Evolutionary conservation across 192 early-diverging fungal genomes (phyloP).

Genomic region (Coemansia sp.): DNA sequence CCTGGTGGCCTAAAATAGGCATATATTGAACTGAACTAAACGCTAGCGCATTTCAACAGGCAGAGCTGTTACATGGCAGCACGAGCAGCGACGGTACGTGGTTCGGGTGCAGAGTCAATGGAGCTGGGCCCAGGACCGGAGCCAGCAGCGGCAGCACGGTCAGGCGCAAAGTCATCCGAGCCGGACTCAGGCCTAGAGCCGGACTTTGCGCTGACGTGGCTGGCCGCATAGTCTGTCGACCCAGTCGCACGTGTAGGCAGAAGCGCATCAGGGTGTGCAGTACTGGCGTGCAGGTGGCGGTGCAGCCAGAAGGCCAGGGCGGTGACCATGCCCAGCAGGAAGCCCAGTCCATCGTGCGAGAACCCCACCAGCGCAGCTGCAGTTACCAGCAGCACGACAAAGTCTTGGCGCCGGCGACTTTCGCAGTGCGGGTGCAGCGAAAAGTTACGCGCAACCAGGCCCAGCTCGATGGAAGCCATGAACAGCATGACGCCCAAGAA

Average conservation of each 20-base stretch:
- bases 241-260: constrained; percentile 10
- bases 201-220: neutral
- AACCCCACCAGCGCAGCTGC: constrained; percentile 71
- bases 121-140: neutral
- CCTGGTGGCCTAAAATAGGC: too few relatives aligned
- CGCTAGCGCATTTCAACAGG: neutral
- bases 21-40: neutral
- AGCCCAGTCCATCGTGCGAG: constrained; percentile 80
- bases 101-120: neutral
- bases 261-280: constrained; percentile 3
- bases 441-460: constrained; percentile 57
- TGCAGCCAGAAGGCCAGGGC: constrained; percentile 52
- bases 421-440: constrained; percentile 38
- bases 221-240: neutral
- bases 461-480: constrained; percentile 76
- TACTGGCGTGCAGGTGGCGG: neutral
- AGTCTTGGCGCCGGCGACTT: constrained; percentile 52
- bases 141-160: neutral
- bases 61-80: neutral
- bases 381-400: constrained; percentile 71
- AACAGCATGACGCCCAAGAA: constrained; percentile 87
- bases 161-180: neutral
- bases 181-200: neutral
- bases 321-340: constrained; percentile 65
- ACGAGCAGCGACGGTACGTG: neutral